Base-by-base conservation (phyloP, 1,284 basidiomycete species). In the Trametes polyzona region DNA sequence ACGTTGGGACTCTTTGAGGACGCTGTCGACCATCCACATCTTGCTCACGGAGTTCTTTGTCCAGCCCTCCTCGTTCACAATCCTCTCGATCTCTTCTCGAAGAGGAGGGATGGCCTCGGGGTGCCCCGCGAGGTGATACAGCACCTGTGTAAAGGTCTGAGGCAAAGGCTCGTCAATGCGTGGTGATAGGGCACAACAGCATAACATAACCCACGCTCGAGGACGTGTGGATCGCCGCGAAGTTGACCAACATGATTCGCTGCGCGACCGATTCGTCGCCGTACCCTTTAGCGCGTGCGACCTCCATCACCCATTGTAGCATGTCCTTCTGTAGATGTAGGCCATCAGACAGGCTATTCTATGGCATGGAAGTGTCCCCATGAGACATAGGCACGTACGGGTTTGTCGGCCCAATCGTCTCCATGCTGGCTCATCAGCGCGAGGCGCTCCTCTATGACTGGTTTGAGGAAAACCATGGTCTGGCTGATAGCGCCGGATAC, bases 251-350 rank as follows among this genome's bases (percentile, higher is more conserved):
- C 9, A 79, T 62, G 4, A 80, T 35, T 12, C 72, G 69, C 5
- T 62, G 58, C 1, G 73, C 71, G 21, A 82, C 55, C 12, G 65
- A 66, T 27, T 66, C 0, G 70, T 53, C 0, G 67, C 70, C 14
- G 61, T 69, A 42, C 77, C 70, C 8, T 69, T 64, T 4, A 68
- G 71, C 7, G 69, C 63, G 1, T 1, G 73, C 70, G 4, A 64
- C 69, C n/a, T 81, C 75, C 56, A 82, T 70, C 17, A 81, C 52
- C 79, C 78, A 82, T 37, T 70, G 71, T 12, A 84, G 60, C 33
- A 77, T 52, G 55, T 79, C 76, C 51, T 76, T 74, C 74, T 80
- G 57, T 6, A 12, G n/a, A 33, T 17, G 5, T 17, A 16, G 14
- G 39, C 1, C n/a, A 33, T 8, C 11, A 10, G 8, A n/a, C 30